These are phyloP conservation scores for Lunasporangiospora selenospora DNA, from an alignment of 192 early-diverging fungal species.

Conservation along the genomic window DNA sequence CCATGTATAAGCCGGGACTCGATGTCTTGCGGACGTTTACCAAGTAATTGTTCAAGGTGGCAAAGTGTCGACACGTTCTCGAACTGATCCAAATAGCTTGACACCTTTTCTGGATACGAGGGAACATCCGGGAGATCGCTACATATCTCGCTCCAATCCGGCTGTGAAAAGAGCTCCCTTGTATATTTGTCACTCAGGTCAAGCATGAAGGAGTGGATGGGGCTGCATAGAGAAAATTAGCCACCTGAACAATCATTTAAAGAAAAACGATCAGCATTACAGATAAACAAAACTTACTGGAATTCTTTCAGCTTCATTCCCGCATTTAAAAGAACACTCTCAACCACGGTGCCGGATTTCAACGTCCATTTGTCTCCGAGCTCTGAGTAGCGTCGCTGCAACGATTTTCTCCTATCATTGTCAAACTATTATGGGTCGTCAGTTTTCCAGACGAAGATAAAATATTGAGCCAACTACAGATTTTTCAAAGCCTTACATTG, in stretches of 20 bases:
- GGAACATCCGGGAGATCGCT: conserved; percentile 12
- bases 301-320: conserved; percentile 7
- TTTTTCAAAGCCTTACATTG: conserved; percentile 2
- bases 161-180: conserved; percentile 18
- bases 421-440: no score
- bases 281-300: conserved; percentile 2
- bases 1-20: conserved; percentile 24
- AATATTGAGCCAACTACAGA: no score
- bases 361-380: conserved; percentile 23
- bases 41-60: conserved; percentile 9
- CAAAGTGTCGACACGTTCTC: conserved; percentile 4
- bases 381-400: conserved; percentile 7
- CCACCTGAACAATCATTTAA: no score
- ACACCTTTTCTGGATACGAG: conserved; percentile 18
- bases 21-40: conserved; percentile 9
- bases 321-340: conserved; percentile 9
- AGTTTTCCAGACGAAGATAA: no score
- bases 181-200: conserved; percentile 16
- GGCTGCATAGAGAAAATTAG: conserved; percentile 16
- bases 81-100: conserved; percentile 23
- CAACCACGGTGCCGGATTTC: conserved; percentile 20
- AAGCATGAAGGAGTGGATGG: conserved; percentile 23
- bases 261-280: no score
- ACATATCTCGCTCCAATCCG: conserved; percentile 20
- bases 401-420: conserved; percentile 5